Evolutionary conservation across 2,329 filamentous ascomycete genomes (phyloP).

Genomic region (Fonsecaea pedrosoi): DNA sequence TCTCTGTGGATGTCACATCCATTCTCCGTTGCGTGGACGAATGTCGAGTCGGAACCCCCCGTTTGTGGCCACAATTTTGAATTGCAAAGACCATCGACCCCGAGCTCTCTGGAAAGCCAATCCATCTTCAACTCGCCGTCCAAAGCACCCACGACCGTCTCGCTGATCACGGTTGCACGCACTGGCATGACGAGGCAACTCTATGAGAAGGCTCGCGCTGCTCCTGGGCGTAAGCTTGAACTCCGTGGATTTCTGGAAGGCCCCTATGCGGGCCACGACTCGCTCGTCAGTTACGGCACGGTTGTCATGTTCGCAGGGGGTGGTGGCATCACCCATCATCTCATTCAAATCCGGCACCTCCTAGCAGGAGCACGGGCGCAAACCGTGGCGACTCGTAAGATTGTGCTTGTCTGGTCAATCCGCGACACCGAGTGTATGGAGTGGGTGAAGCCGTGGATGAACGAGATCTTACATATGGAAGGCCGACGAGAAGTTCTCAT

Average conservation of each 20-base stretch:
- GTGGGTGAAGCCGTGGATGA: conserved; percentile 72
- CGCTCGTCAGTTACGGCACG: conserved; percentile 67
- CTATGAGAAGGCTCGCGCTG: conserved; percentile 59
- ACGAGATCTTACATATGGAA: conserved; percentile 66
- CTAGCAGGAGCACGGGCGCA: conserved; percentile 59
- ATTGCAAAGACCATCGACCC: conserved; percentile 28
- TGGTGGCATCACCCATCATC: conserved; percentile 70
- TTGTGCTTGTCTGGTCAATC: conserved; percentile 69
- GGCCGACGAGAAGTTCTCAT: conserved; percentile 64
- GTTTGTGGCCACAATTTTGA: conserved; percentile 26
- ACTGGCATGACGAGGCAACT: conserved; percentile 69
- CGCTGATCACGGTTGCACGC: conserved; percentile 65
- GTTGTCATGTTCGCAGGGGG: conserved; percentile 70
- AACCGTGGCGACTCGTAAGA: conserved; percentile 63
- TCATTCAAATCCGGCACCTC: conserved; percentile 66
- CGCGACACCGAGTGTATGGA: conserved; percentile 65
- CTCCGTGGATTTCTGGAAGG: conserved; percentile 67
- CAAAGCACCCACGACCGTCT: conserved; percentile 52
- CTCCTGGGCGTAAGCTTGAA: conserved; percentile 57
- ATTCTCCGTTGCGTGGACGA: conserved; percentile 57
- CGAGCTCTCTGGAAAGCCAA: conserved; percentile 33
- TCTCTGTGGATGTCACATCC: conserved; percentile 58
- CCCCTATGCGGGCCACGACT: conserved; percentile 67
- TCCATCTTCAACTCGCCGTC: conserved; percentile 29
- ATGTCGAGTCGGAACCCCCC: conserved; percentile 41